Evolutionary conservation across 352 stramenopile genomes (phyloP).

Genomic region (Pythium grandisporangium): DNA sequence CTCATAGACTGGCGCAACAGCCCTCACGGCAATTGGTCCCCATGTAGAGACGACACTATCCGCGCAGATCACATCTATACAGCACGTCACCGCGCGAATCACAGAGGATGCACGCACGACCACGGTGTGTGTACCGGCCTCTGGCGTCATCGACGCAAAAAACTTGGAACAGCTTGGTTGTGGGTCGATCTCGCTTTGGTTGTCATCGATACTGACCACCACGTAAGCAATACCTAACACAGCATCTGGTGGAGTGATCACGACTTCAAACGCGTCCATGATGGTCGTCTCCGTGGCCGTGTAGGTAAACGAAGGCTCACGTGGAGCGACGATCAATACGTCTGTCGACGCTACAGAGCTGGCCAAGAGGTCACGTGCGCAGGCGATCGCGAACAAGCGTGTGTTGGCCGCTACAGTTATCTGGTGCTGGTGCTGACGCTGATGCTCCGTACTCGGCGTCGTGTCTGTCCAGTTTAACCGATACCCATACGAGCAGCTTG

Average conservation of each 20-base stretch:
- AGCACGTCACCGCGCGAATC: constrained; percentile 40
- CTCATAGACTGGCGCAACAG: constrained; percentile 11
- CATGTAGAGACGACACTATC: constrained; percentile 9
- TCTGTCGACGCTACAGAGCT: constrained; percentile 20
- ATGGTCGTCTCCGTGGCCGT: constrained; percentile 22
- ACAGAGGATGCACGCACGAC: constrained; percentile 25
- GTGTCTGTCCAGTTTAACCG: constrained; percentile 8
- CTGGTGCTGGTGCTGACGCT: too few relatives aligned
- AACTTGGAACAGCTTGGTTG: too few relatives aligned
- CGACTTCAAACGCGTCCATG: constrained; percentile 35
- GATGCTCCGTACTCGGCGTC: background rate
- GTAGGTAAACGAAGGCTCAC: constrained; percentile 25
- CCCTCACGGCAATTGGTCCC: constrained; percentile 13
- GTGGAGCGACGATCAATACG: constrained; percentile 21
- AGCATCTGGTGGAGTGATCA: constrained; percentile 13
- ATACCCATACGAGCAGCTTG: constrained; percentile 34
- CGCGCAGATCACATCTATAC: constrained; percentile 11
- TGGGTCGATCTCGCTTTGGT: too few relatives aligned
- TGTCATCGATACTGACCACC: too few relatives aligned
- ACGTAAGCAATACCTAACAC: constrained; percentile 20
- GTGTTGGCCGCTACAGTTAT: constrained; percentile 26
- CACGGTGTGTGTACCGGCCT: constrained; percentile 3
- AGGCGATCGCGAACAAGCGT: constrained; percentile 32
- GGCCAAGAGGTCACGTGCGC: constrained; percentile 18
- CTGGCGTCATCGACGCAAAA: too few relatives aligned